Base-by-base conservation (phyloP, 1,284 basidiomycete species). In the Tilletia horrida region DNA sequence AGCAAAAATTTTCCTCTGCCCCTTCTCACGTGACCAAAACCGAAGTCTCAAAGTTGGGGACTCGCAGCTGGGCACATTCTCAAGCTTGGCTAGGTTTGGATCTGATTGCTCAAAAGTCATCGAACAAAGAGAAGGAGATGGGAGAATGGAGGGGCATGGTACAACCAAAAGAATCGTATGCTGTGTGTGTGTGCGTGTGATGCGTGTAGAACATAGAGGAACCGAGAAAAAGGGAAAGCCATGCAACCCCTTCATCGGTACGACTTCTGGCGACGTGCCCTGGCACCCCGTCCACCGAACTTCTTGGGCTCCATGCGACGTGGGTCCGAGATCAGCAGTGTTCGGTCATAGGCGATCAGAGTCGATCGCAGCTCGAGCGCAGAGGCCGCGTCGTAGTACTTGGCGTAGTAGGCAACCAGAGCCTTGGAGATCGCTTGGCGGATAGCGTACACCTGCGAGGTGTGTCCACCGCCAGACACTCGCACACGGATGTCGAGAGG, bases 241-340 rank as follows among this genome's bases (percentile, higher is more conserved):
- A 23, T 14, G 18, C 6, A 11, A 9, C 55, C 18, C 27, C 29
- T 59, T 71, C 69, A 97, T 95, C 86, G 79, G 74, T 75, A 78
- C 68, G 76, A 78, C 75, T 82, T 82, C 74, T 82, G 81, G 76
- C 79, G 74, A 71, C 81, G 78, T 61, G 81, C 80, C 69, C 81
- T 76, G 55, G 81, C 81, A 81, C 75, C 74, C 64, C 72, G 79
- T 77, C 81, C 81, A 78, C 83, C 79, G 76, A 84, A 84, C 84
- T 97, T 98, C 90, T 97, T 97, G 82, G 95, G 95, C 85, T 98
- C 95, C 90, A 91, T 92, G 67, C 94, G 90, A 85, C 94, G 90
- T 80, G 96, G 96, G 86, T 99, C 96, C 76, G 96, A 93, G 80
- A 98, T 96, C 82, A 99, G 86, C 72, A 97, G 86, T 67, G 91